Evolutionary conservation across 352 stramenopile species (phyloP).

Genomic region (Pythium volutum): DNA sequence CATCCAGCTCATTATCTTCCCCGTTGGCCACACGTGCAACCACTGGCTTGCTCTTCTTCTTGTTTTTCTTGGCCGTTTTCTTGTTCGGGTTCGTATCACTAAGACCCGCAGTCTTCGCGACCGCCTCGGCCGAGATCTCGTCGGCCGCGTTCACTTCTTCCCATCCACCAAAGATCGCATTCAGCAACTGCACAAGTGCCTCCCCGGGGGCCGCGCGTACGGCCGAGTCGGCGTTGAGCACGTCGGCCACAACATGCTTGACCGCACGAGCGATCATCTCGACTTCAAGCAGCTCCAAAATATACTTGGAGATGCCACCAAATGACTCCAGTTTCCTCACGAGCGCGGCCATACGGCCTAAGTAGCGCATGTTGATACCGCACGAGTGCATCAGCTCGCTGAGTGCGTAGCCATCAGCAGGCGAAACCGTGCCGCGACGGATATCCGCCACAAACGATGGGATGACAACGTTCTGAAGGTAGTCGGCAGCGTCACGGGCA

Average conservation of each 20-base stretch:
- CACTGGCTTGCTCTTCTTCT: constrained; percentile 33
- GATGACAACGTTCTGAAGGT: constrained; percentile 84
- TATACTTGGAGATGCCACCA: constrained; percentile 88
- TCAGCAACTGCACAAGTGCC: constrained; percentile 82
- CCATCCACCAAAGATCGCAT: constrained; percentile 69
- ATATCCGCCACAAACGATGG: constrained; percentile 83
- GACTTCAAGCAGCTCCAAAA: constrained; percentile 93
- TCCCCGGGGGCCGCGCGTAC: constrained; percentile 66
- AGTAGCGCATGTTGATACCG: constrained; percentile 97
- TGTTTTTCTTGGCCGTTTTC: constrained; percentile 42
- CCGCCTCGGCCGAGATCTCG: constrained; percentile 13
- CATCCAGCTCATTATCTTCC: constrained; percentile 27
- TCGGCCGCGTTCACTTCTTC: constrained; percentile 17
- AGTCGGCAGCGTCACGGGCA: constrained; percentile 73
- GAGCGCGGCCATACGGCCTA: constrained; percentile 90
- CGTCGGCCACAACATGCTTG: constrained; percentile 84
- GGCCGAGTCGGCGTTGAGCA: constrained; percentile 60
- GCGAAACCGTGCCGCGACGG: constrained; percentile 74
- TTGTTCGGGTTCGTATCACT: constrained; percentile 37
- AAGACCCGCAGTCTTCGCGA: constrained; percentile 19
- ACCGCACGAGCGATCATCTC: constrained; percentile 94
- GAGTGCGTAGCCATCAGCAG: constrained; percentile 89
- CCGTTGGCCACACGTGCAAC: neutral
- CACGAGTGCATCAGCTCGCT: constrained; percentile 93
- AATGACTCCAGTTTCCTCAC: constrained; percentile 86